Evolutionary conservation across 2,329 filamentous ascomycete species (phyloP), one percentile per base, ranked within the genome.

Genomic region (Colletotrichum plurivorum): DNA sequence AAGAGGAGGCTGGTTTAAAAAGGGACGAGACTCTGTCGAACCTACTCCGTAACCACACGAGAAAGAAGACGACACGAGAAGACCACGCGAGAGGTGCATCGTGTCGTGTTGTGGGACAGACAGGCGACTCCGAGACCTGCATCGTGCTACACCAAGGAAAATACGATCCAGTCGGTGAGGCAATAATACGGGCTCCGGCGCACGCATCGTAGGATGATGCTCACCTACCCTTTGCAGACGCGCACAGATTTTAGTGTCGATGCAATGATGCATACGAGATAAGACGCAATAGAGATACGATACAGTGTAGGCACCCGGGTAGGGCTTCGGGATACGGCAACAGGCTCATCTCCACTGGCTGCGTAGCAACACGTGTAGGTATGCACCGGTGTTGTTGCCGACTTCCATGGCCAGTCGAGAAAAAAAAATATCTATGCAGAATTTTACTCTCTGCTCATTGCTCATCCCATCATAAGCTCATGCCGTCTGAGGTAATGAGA

Each of bases 161-260:
- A 49, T 43, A 49, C 49, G 51, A 18, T 51, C 39, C 31, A 25
- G 59, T 62, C 59, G 59, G 59, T 54, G 36, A 62, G 57, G 36
- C 58, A 16, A 48, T 61, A 51, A 60, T 61, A 43, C 46, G 58
- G 48, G 39, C 18, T 48, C 59, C 45, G 5, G 22, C 22, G 59
- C 49, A 15, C 16, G 39, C 31, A 52, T 31, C 31, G 16, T 22
- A 41, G 20, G 22, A 22, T 13, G 48, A 52, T 45, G 48, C 59
- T 41, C 52, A 55, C 51, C 31, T 49, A 56, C 51, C 60, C 51
- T 31, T n/a, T 63, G 60, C 60, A 63, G 25, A 56, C 22, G 27
- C 60, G 60, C 60, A 63, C 60, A 63, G 60, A 63, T 56, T 39
- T 63, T 31, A n/a, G 58, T 61, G 58, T 53, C 31, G 46, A 36